Base-by-base conservation (phyloP, 352 stramenopile genomes). In the Phytophthora foliorum region DNA sequence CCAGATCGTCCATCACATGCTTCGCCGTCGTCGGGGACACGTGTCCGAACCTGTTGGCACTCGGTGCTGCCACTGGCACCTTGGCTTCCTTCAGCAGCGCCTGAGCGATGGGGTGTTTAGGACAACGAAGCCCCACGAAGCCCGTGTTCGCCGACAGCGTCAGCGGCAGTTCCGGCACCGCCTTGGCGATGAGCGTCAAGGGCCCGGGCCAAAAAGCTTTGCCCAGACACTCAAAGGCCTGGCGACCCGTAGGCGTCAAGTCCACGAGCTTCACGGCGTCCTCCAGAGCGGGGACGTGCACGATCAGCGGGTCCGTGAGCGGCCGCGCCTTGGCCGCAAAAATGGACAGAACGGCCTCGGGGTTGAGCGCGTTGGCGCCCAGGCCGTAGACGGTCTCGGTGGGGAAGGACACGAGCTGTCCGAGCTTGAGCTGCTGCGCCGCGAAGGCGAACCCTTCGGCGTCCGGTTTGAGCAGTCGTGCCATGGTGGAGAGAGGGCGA, bases 321-420 rank as follows among this genome's bases (percentile, higher is more conserved):
- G 97, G 97, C 48, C 97, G 80, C 24, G 86, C 93, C 65, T 99
- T 99, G 49, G 93, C 93, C 55, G 86, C 68, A 80, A 99, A 99
- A 73, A 99, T 99, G 62, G 90, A 90, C n/a, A 95, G 78, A 42
- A 99, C 88, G 17, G 98, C 97, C 8, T 86, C 75, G 11, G 88
- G 87, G 80, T 99, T 82, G 8, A 99, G 80, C 2, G 98, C 98
- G 64, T 99, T 98, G 46, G 97, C 98, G 25, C 98, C 98, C 24
- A 99, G 84, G 0, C 98, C 98, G 70, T 99, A 99, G 19, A 99
- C 98, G 0, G 98, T 99, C 87, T 99, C 98, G n/a, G 98, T 99
- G 9, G 98, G 98, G 81, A 99, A 99, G 8, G 94, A 80, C 34
- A 98, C 88, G 11, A 98, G 76, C 24, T 78, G 72, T n/a, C 94